Evolutionary conservation across 495 filamentous ascomycete genomes (phyloP).

Genomic region (Penicillium ochrochloron): DNA sequence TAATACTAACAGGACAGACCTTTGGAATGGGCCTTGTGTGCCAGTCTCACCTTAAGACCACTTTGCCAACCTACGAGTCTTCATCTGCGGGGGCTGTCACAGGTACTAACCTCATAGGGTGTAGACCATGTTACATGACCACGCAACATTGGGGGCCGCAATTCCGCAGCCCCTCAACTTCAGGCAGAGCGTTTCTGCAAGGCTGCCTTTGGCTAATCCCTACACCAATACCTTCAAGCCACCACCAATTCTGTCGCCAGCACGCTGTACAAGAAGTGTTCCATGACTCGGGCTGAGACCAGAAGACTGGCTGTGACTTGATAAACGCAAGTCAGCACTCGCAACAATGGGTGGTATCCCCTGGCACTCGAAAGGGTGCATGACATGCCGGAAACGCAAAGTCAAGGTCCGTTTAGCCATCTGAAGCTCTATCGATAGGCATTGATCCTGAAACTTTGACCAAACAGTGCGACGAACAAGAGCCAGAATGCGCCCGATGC

Average conservation of each 20-base stretch:
- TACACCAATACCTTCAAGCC: background rate
- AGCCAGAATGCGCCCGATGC: constrained; percentile 16
- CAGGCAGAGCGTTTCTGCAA: background rate
- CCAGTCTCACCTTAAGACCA: background rate
- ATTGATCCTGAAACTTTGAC: background rate
- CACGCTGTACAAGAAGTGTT: background rate
- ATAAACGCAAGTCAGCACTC: background rate
- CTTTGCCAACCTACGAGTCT: background rate
- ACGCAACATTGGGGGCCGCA: background rate
- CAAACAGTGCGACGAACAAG: constrained; percentile 13
- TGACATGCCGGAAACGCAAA: constrained; percentile 8
- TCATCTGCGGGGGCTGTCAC: background rate
- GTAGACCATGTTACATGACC: constrained; percentile 3
- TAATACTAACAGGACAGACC: background rate
- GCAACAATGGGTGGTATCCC: constrained; percentile 15
- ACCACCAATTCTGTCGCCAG: background rate
- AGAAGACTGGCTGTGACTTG: background rate
- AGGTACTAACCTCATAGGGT: constrained; percentile 1
- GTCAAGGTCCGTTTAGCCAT: constrained; percentile 10
- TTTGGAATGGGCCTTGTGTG: background rate
- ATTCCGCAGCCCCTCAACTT: background rate
- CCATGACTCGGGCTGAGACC: background rate
- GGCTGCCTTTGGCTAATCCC: background rate
- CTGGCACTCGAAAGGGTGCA: constrained; percentile 16
- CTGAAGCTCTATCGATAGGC: background rate